Base-by-base conservation (phyloP, 768 basidiomycete species). In the Pluteus cervinus region DNA sequence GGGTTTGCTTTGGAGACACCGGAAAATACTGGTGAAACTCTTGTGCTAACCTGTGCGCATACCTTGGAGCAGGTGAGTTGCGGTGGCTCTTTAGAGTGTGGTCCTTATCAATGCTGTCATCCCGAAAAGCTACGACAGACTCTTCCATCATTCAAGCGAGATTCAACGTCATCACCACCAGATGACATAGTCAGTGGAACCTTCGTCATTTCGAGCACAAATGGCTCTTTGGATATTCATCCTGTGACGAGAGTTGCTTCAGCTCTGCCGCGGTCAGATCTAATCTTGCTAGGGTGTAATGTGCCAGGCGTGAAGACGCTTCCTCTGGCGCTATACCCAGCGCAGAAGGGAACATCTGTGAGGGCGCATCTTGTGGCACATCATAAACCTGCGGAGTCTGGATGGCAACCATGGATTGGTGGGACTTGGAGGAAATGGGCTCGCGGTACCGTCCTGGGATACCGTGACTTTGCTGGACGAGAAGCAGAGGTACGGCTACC, bases 251-350 rank as follows among this genome's bases (percentile, higher is more conserved):
- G 61, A 4, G 57, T 80, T 3, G 60, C 70, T 5, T 76, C 81
- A 1, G 68, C 76, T n/a, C 58, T 81, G 29, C 79, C 75, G 39
- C 65, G 68, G 6, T 72, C 71, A 2, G 81, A 84, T 53, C 53
- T 83, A 16, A 47, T 79, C 7, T 50, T 81, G 14, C 58, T 81
- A 21, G 55, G 56, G 24, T 53, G 49, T 32, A 35, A 48, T 32
- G 18, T 58, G 5, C 52, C 57, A 3, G 30, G 40, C 8, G 39
- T 73, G 12, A 65, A 60, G 14, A 55, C 74, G 1, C 64, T 83
- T 4, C 78, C 81, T 3, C 61, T 83, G 15, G 77, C 75, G 16
- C 80, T 76, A 4, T 85, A 80, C 54, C 79, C 82, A 0, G 68
- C 64, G 2, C 66, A 62, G 0, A 52, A 55, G 2, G 65, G 63